These are phyloP conservation scores for Cladosporium austrohemisphaericum DNA, from an alignment of 2,329 filamentous ascomycete species.

Conservation along the genomic window DNA sequence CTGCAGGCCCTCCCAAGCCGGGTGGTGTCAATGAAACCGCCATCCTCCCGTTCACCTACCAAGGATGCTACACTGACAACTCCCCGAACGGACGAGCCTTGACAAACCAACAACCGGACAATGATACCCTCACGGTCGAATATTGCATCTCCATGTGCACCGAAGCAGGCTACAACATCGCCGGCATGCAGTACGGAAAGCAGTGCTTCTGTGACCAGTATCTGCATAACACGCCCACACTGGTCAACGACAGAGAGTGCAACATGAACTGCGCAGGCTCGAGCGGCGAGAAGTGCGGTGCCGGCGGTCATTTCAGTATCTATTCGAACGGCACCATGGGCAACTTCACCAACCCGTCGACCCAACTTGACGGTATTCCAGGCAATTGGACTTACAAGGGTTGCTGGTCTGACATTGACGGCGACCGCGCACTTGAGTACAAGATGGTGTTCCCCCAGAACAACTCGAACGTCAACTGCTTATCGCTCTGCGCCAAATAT, in stretches of 20 bases:
- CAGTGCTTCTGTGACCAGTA: conserved; percentile 35
- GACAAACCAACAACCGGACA: conserved; percentile 18
- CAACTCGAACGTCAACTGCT: conserved; percentile 27
- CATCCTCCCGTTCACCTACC: conserved; percentile 22
- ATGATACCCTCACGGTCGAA: conserved; percentile 21
- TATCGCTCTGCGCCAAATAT: conserved; percentile 23
- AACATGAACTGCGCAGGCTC: conserved; percentile 31
- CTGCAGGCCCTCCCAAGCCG: conserved; percentile 17
- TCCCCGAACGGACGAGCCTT: conserved; percentile 22
- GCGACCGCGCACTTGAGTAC: conserved; percentile 22
- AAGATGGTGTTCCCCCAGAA: conserved; percentile 23
- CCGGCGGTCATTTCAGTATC: conserved; percentile 26
- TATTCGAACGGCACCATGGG: conserved; percentile 27
- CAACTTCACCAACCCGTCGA: conserved; percentile 18
- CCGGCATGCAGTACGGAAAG: conserved; percentile 31
- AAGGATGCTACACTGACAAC: conserved; percentile 28
- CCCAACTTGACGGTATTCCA: conserved; percentile 19
- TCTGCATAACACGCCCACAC: conserved; percentile 21
- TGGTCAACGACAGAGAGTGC: conserved; percentile 26
- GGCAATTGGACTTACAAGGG: conserved; percentile 28
- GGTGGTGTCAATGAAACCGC: conserved; percentile 24
- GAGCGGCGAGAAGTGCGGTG: conserved; percentile 29
- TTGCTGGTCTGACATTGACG: conserved; percentile 28
- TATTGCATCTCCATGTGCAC: conserved; percentile 30
- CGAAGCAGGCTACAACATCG: conserved; percentile 30